Evolutionary conservation across 768 basidiomycete genomes (phyloP).

Genomic region (Amanita exitialis): DNA sequence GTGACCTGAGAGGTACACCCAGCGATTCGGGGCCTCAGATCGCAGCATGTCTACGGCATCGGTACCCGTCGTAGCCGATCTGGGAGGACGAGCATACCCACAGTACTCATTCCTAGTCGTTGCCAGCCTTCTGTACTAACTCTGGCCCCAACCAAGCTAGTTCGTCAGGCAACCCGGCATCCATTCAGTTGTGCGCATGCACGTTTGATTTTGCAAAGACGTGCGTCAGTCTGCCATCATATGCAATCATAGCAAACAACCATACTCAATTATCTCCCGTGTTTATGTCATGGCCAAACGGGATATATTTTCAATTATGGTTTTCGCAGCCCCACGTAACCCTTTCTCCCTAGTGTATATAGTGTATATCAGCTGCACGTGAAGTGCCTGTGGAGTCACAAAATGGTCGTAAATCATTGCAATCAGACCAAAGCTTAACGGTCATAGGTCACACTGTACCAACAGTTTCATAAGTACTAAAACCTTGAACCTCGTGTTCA

Average conservation of each 20-base stretch:
- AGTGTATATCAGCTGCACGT: background rate
- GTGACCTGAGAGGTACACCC: background rate
- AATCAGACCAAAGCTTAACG: background rate
- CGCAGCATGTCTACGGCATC: background rate
- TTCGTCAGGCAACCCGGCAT: background rate
- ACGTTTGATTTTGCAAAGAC: background rate
- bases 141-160: background rate
- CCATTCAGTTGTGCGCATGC: background rate
- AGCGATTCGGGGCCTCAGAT: background rate
- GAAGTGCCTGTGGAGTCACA: background rate
- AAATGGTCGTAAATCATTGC: background rate
- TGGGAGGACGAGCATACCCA: background rate
- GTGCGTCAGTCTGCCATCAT: background rate
- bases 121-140: too few relatives aligned
- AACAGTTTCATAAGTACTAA: background rate
- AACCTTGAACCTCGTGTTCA: conserved; percentile 1
- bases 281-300: background rate
- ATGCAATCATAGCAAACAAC: background rate
- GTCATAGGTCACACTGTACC: too few relatives aligned
- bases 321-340: background rate
- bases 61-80: background rate
- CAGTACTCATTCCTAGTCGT: background rate
- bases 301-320: background rate
- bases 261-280: too few relatives aligned
- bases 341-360: background rate